Percentiles rank a stretch among this genome's conserved stretches.
Evolutionary conservation across 179 eudicot genomes (phyloP).

Genomic region (Actinidia chinensis): DNA sequence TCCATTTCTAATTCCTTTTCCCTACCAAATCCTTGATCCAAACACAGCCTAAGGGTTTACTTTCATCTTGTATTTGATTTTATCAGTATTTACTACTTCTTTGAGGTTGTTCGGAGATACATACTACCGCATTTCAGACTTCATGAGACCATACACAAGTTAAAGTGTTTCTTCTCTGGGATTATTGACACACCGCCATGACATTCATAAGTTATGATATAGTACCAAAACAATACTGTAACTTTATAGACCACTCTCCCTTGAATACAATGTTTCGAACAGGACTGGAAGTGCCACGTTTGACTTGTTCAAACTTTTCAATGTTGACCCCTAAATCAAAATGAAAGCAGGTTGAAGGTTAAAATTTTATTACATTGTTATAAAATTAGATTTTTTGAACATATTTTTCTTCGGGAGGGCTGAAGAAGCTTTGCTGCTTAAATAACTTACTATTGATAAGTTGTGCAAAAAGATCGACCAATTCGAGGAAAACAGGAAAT

Average conservation of each 20-base stretch:
- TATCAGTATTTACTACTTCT: too few relatives aligned
- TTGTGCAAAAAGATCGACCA: not conserved
- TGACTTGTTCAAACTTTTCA: not conserved
- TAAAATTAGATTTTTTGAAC: not conserved
- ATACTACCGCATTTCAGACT: not conserved
- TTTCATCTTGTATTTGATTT: too few relatives aligned
- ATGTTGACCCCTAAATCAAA: not conserved
- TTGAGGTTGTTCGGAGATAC: slow-evolving; percentile 5
- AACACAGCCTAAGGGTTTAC: too few relatives aligned
- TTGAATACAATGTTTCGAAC: not conserved
- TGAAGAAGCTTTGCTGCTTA: not conserved
- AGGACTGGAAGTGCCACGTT: not conserved
- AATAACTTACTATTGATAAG: not conserved
- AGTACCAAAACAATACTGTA: not conserved
- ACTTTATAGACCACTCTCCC: too few relatives aligned
- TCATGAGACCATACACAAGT: not conserved
- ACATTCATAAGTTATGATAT: not conserved
- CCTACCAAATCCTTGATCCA: too few relatives aligned
- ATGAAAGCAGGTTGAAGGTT: not conserved
- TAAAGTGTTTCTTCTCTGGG: not conserved
- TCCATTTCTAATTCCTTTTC: too few relatives aligned
- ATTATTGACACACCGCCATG: not conserved
- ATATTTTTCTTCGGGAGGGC: not conserved
- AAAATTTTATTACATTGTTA: not conserved
- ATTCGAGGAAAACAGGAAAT: not conserved